Evolutionary conservation across 345 rosid genomes (phyloP).

Genomic region (Mercurialis annua): DNA sequence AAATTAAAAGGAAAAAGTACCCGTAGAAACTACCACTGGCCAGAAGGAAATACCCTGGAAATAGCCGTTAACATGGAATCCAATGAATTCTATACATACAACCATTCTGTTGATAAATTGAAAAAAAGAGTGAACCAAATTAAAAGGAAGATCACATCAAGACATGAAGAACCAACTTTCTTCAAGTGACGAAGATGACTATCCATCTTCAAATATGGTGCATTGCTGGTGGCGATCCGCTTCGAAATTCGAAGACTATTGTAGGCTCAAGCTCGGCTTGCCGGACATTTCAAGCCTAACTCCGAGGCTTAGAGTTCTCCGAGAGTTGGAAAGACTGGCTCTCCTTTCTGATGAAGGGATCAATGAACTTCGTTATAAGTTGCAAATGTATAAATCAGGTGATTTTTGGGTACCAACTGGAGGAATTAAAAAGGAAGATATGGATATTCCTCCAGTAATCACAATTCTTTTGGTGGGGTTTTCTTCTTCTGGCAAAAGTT

Average conservation of each 20-base stretch:
- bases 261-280: conserved; percentile 30
- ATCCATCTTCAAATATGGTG: conserved; percentile 17
- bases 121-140: neutral
- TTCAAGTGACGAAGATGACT: conserved; percentile 34
- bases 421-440: conserved; percentile 42
- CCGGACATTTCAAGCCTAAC: conserved; percentile 34
- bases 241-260: conserved; percentile 37
- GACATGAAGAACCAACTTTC: conserved; percentile 42
- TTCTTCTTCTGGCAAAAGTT: conserved; percentile 60
- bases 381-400: conserved; percentile 42
- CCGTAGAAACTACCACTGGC: neutral
- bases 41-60: conserved; percentile 30
- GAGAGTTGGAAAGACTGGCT: conserved; percentile 58
- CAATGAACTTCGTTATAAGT: conserved; percentile 54
- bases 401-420: conserved; percentile 64
- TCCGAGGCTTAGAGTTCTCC: conserved; percentile 43
- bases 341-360: conserved; percentile 48
- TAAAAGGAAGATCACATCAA: no score
- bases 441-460: conserved; percentile 48
- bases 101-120: neutral
- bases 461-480: conserved; percentile 58
- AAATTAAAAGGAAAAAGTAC: conserved; percentile 4
- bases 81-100: neutral
- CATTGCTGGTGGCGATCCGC: conserved; percentile 57
- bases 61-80: neutral